phyloP scores from a whole-genome alignment of 495 filamentous ascomycete genomes.

The Terfezia boudieri region DNA sequence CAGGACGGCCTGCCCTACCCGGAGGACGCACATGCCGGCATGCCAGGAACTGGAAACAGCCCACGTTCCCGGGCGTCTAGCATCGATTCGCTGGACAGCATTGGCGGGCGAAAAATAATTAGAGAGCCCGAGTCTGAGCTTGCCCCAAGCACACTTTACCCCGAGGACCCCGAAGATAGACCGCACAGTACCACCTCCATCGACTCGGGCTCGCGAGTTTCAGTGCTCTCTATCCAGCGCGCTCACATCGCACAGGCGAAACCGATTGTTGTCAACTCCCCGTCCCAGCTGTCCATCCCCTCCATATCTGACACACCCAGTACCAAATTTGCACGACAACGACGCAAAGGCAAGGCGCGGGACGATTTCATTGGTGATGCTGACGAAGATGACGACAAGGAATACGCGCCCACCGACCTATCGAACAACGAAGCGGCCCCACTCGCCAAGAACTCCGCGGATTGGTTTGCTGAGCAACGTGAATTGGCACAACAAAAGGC shows the following conservation, averaged over 20 bases:
- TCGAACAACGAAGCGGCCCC: conserved; percentile 3
- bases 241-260: background rate
- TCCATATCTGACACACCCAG: conserved; percentile 14
- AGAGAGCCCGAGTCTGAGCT: background rate
- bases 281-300: conserved; percentile 5
- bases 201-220: background rate
- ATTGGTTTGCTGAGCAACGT: conserved; percentile 15
- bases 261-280: background rate
- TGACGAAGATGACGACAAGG: conserved; percentile 11
- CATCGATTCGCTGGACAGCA: background rate
- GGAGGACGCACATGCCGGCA: conserved; percentile 19
- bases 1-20: conserved; percentile 50
- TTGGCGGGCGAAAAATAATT: background rate
- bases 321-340: conserved; percentile 14
- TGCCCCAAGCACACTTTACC: background rate
- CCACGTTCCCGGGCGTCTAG: conserved; percentile 7
- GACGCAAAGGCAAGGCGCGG: conserved; percentile 15
- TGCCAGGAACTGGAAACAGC: conserved; percentile 13
- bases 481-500: conserved; percentile 15
- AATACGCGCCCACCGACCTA: conserved; percentile 3
- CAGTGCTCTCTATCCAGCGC: background rate
- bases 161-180: background rate
- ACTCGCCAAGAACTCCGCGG: conserved; percentile 6
- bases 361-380: conserved; percentile 9
- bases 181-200: background rate